Base-by-base conservation (phyloP, 192 early-diverging fungal genomes). In the Coemansia sp. region DNA sequence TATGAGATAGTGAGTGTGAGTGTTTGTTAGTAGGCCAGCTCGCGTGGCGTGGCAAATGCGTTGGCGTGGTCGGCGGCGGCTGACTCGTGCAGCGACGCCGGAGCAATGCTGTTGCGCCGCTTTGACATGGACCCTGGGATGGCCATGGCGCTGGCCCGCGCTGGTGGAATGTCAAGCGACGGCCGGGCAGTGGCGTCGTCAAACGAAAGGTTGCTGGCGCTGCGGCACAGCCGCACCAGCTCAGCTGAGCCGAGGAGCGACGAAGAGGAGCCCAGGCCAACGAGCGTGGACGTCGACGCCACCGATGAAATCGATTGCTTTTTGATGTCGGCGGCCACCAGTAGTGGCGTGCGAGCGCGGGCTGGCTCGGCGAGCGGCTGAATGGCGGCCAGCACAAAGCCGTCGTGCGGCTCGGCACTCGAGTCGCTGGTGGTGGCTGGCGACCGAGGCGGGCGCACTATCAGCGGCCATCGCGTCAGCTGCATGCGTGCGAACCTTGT, bases 391-490 rank as follows among this genome's bases (percentile, higher is more conserved):
- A 82, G 65, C 27, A 82, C 66, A 68, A 82, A 82, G 55, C 79
- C 79, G 70, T 82, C 79, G 34, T 69, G 71, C 39, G 79, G 79
- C 56, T 76, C 74, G 9, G 67, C 76, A 15, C 55, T 5, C 24
- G 53, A 32, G 11, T 55, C 24, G 50, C 44, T 17, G n/a, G 6
- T 10, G 46, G 6, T 3, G 61, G 56, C 36, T 44, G 51, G 1
- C 44, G 48, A 9, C 20, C 65, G 56, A 48, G 66, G 36, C 19
- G 24, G 60, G 46, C 56, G 69, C 65, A 76, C 53, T 1, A 82
- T 60, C 38, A 76, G 79, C 61, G 79, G 79, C 79, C 79, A 82
- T 13, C 79, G 79, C 61, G 75, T 65, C 64, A 82, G 74, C 71
- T 68, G 61, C 74, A 82, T 68, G 45, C 75, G 56, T 3, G 79